A percentile compares a stretch with the other conserved stretches of the same genome.
Evolutionary conservation across 495 filamentous ascomycete species (phyloP).

Genomic region (Trichoderma reesei): DNA sequence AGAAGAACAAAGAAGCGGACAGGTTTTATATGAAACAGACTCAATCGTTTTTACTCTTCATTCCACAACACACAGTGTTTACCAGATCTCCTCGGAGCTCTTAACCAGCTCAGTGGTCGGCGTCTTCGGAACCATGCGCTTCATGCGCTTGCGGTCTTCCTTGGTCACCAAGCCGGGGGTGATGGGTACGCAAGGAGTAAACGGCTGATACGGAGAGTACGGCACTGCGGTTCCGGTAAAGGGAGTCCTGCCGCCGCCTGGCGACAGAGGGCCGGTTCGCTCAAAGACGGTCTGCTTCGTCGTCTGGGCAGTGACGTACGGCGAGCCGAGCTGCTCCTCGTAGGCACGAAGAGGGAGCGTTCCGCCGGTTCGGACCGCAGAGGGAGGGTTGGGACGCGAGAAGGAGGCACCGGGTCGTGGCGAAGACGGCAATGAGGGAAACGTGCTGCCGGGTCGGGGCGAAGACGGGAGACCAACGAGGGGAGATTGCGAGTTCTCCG

Average conservation of each 20-base stretch:
- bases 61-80: slow-evolving; percentile 12
- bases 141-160: slow-evolving; percentile 61
- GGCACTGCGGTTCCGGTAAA: slow-evolving; percentile 67
- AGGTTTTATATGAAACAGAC: slow-evolving; percentile 5
- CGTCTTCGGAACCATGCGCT: slow-evolving; percentile 47
- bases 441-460: slow-evolving; percentile 36
- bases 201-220: slow-evolving; percentile 88
- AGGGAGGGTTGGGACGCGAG: slow-evolving; percentile 26
- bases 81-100: slow-evolving; percentile 45
- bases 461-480: slow-evolving; percentile 38
- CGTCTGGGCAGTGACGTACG: slow-evolving; percentile 30
- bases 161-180: slow-evolving; percentile 71
- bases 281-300: slow-evolving; percentile 78
- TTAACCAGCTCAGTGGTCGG: slow-evolving; percentile 45
- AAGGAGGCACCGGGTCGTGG: slow-evolving; percentile 32
- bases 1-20: not conserved
- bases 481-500: slow-evolving; percentile 30
- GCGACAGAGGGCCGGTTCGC: slow-evolving; percentile 43
- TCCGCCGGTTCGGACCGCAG: slow-evolving; percentile 37
- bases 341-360: slow-evolving; percentile 52
- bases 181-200: slow-evolving; percentile 76
- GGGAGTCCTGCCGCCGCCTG: slow-evolving; percentile 45
- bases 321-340: slow-evolving; percentile 45
- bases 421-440: slow-evolving; percentile 36
- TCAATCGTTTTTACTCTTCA: slow-evolving; percentile 17